These are phyloP conservation scores for Thozetella sp. DNA, from an alignment of 495 filamentous ascomycete genomes.

Conservation along the genomic window DNA sequence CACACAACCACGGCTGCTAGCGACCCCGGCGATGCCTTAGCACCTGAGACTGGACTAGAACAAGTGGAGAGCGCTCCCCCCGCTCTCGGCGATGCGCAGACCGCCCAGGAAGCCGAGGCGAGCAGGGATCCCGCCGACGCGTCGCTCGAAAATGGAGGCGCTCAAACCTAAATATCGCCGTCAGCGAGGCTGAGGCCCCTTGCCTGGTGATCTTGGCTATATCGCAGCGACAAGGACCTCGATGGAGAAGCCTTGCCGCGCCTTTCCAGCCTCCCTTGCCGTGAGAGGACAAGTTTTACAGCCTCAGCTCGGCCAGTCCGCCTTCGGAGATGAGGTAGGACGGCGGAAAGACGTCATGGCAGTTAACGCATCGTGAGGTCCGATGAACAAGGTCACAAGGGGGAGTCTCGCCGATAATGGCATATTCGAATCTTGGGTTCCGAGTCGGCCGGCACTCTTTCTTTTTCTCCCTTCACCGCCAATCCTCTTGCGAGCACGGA, in stretches of 20 bases:
- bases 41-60: background rate
- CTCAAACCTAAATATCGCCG: background rate
- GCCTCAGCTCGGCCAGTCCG: background rate
- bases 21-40: background rate
- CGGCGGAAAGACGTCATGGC: background rate
- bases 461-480: background rate
- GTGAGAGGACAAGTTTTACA: background rate
- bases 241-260: background rate
- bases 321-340: background rate
- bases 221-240: background rate
- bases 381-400: background rate
- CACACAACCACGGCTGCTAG: background rate
- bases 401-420: background rate
- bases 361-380: background rate
- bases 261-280: background rate
- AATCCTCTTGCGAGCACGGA: background rate
- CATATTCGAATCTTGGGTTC: background rate
- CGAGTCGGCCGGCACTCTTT: too few species aligned
- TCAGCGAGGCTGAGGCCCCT: background rate
- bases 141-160: background rate
- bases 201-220: background rate
- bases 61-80: background rate
- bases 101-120: background rate
- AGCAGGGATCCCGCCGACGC: background rate
- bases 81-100: background rate